These are phyloP conservation scores for Kodamaea derodonti DNA, from an alignment of 1,139 yeast species.

Conservation along the genomic window DNA sequence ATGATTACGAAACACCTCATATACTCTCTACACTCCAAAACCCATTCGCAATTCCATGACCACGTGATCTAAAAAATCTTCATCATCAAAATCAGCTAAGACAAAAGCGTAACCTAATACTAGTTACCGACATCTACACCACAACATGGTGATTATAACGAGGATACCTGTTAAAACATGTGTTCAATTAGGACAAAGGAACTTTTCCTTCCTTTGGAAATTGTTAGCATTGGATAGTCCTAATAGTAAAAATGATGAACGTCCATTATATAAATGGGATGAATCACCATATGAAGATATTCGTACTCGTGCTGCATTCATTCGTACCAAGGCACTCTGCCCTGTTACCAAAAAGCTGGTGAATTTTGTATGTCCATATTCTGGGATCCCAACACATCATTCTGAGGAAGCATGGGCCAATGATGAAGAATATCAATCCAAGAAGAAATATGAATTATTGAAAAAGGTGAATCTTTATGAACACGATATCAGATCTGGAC, in stretches of 20 bases:
- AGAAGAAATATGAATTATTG: slow-evolving; percentile 66
- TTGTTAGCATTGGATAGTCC: slow-evolving; percentile 35
- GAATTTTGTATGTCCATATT: slow-evolving; percentile 81
- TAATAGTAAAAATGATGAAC: slow-evolving; percentile 19
- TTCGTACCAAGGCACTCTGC: slow-evolving; percentile 82
- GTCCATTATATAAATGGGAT: slow-evolving; percentile 57
- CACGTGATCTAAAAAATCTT: too few relatives aligned
- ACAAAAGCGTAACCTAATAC: too few relatives aligned
- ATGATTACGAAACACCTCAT: too few relatives aligned
- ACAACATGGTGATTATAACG: background rate
- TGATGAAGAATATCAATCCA: slow-evolving; percentile 68
- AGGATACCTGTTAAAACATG: background rate
- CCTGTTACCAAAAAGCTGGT: slow-evolving; percentile 85
- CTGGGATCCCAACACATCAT: slow-evolving; percentile 97
- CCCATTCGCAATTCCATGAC: too few relatives aligned
- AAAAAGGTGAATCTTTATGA: slow-evolving; percentile 88
- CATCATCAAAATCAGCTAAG: too few relatives aligned
- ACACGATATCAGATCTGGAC: slow-evolving; percentile 90
- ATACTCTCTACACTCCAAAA: too few relatives aligned
- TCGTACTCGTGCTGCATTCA: slow-evolving; percentile 87
- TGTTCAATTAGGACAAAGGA: background rate
- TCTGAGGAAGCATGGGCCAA: slow-evolving; percentile 83
- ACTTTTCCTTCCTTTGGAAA: slow-evolving; percentile 37
- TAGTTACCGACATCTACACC: too few relatives aligned
- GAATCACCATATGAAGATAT: slow-evolving; percentile 85